Evolutionary conservation across 208 protist genomes (phyloP).

Genomic region (Acanthamoeba castellanii): DNA sequence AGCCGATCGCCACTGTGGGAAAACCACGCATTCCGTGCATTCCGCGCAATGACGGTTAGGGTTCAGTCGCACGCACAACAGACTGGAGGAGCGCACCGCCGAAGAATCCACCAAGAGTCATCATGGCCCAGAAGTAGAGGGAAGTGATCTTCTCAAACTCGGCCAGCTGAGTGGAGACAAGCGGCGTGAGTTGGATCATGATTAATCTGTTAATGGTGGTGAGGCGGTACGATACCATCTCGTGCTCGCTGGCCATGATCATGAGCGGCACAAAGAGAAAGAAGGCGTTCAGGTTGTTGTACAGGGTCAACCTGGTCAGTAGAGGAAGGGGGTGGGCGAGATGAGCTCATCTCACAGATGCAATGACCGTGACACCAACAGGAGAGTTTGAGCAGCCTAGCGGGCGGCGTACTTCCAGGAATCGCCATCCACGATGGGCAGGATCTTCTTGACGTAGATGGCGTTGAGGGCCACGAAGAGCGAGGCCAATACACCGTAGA

Average conservation of each 20-base stretch:
- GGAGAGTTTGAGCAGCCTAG: too few species aligned
- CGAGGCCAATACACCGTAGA: slow-evolving; percentile 76
- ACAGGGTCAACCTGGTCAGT: neutral
- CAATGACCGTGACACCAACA: too few species aligned
- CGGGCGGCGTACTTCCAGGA: slow-evolving; percentile 12
- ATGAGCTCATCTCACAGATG: neutral
- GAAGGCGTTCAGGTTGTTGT: slow-evolving; percentile 47
- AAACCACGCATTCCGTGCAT: too few species aligned
- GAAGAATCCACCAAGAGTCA: slow-evolving; percentile 73
- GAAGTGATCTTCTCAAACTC: slow-evolving; percentile 25
- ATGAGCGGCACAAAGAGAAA: slow-evolving; percentile 37
- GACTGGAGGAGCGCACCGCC: neutral
- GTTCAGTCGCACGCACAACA: neutral
- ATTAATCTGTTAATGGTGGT: neutral
- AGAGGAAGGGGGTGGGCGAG: neutral
- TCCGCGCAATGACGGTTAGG: neutral
- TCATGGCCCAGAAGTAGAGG: slow-evolving; percentile 76
- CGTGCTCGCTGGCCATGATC: slow-evolving; percentile 35
- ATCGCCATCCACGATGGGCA: neutral
- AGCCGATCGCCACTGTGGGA: slow-evolving; percentile 63
- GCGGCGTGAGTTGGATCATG: too few species aligned
- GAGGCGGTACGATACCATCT: neutral
- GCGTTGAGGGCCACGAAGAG: slow-evolving; percentile 76
- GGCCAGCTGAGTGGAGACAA: neutral
- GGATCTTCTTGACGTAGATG: slow-evolving; percentile 49